phyloP scores from a whole-genome alignment of 225 moss, liverwort and hornwort genomes.

The Polytrichum formosum region DNA sequence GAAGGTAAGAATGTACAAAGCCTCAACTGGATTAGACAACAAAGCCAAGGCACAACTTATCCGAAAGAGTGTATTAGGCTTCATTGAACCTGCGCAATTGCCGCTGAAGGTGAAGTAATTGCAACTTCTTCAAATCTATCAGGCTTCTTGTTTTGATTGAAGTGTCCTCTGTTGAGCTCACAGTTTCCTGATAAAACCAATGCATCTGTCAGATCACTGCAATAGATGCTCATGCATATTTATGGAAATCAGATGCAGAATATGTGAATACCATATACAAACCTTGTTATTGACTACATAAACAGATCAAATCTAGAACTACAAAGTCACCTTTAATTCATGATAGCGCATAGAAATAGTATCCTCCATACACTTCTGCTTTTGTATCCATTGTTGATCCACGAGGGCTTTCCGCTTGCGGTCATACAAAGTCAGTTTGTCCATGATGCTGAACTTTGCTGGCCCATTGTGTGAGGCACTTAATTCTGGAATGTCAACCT shows the following conservation, averaged over 20 bases:
- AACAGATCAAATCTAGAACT: too few relatives aligned
- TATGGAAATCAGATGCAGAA: too few relatives aligned
- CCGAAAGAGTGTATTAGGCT: too few relatives aligned
- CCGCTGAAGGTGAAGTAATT: slow-evolving; percentile 79
- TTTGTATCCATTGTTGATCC: slow-evolving; percentile 68
- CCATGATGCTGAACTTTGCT: slow-evolving; percentile 85
- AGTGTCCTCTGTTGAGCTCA: slow-evolving; percentile 81
- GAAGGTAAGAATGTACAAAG: too few relatives aligned
- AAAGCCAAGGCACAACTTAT: too few relatives aligned
- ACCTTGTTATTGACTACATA: too few relatives aligned
- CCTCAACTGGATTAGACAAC: too few relatives aligned
- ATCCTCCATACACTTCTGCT: slow-evolving; percentile 72
- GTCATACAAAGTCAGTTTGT: slow-evolving; percentile 75
- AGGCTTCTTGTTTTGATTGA: slow-evolving; percentile 95
- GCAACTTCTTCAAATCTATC: slow-evolving; percentile 93
- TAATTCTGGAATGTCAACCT: slow-evolving; percentile 55
- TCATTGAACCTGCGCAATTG: slow-evolving; percentile 72
- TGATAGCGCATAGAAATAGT: slow-evolving; percentile 60
- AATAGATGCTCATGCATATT: too few relatives aligned
- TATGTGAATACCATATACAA: too few relatives aligned
- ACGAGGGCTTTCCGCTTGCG: slow-evolving; percentile 58
- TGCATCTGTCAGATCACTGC: too few relatives aligned
- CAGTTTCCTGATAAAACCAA: slow-evolving; percentile 58
- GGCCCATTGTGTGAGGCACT: slow-evolving; percentile 45
- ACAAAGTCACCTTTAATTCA: slow-evolving; percentile 65